phyloP scores from a whole-genome alignment of 192 early-diverging fungal genomes.

The Coemansia biformis region DNA sequence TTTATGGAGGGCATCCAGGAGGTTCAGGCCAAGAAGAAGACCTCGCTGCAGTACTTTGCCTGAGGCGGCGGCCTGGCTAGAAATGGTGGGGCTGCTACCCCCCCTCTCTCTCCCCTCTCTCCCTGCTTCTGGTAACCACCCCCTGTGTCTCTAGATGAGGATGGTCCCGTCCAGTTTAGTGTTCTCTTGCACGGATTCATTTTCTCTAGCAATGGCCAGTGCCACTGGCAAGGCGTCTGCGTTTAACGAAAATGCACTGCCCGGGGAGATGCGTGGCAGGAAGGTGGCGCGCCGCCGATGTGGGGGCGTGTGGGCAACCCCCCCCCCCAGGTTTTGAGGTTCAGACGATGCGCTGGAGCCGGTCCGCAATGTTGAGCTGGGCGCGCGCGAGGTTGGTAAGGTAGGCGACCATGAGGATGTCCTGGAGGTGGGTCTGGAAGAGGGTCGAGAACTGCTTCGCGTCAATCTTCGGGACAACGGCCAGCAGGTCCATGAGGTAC shows the following conservation, averaged over 20 bases:
- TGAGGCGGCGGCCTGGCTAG: constrained; percentile 45
- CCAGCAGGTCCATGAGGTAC: constrained; percentile 89
- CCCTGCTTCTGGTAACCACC: too few species aligned
- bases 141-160: too few species aligned
- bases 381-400: constrained; percentile 92
- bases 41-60: constrained; percentile 85
- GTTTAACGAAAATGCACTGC: too few species aligned
- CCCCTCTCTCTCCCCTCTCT: constrained; percentile 1
- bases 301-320: too few species aligned
- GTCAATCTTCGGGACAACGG: constrained; percentile 83
- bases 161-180: too few species aligned
- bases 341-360: constrained; percentile 72
- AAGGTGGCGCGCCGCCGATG: too few species aligned
- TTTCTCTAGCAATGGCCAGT: too few species aligned
- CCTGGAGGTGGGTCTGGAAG: constrained; percentile 92
- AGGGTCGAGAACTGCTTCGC: constrained; percentile 79
- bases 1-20: constrained; percentile 98
- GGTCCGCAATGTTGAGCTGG: constrained; percentile 90
- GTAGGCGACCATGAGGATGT: constrained; percentile 94
- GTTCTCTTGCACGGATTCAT: too few species aligned
- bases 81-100: not conserved
- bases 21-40: constrained; percentile 99
- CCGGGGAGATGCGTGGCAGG: too few species aligned
- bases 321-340: too few species aligned
- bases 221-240: too few species aligned